Evolutionary conservation across 108 stramenopile species (phyloP), one percentile per base, ranked within the genome.

Genomic region (Cyclostephanos tholiformis): DNA sequence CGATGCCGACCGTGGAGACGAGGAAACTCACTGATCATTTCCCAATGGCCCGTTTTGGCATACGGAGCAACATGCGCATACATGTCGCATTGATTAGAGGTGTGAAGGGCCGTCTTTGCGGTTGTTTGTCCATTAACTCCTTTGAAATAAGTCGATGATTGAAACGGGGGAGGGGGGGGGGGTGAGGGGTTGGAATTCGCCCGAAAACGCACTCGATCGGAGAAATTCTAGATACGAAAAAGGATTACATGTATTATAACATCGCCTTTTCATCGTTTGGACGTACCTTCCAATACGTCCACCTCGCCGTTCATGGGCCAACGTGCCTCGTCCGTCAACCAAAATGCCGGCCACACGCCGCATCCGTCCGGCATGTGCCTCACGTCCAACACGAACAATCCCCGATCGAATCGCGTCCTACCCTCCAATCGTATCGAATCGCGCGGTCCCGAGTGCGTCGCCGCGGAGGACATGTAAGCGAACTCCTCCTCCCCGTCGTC

Each of bases 351-450:
- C 85, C 85, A 86, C 17, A 77, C 70, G 1, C 85, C 85, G 44
- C 82, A 82, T 2, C 85, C 85, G 58, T 76, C 63, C 0, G 85
- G 85, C 70, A 79, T 71, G 71, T 83, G 82, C 69, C 82, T 38
- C 69, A 87, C 58, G 89, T 90, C 46, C 81, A 88, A 66, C 69
- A 96, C 82, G 72, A 96, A 94, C 49, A 96, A 74, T 49, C 93
- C 93, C n/a, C 89, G 75, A 65, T 92, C 82, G 67, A 86, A 94
- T 30, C 90, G 83, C 44, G 77, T 81, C 41, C 82, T 91, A 0
- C 93, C 93, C 67, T 94, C 92, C 57, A 91, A 67, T 20, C 90
- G 86, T 49, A 94, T 74, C 17, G 95, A 96, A 60, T 90, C 75
- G 46, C 91, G 77, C 0, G 91, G 89, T 27, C 90, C 90, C 12